phyloP scores from a whole-genome alignment of 371 early-diverging fungal genomes.

The Blakeslea trispora region DNA sequence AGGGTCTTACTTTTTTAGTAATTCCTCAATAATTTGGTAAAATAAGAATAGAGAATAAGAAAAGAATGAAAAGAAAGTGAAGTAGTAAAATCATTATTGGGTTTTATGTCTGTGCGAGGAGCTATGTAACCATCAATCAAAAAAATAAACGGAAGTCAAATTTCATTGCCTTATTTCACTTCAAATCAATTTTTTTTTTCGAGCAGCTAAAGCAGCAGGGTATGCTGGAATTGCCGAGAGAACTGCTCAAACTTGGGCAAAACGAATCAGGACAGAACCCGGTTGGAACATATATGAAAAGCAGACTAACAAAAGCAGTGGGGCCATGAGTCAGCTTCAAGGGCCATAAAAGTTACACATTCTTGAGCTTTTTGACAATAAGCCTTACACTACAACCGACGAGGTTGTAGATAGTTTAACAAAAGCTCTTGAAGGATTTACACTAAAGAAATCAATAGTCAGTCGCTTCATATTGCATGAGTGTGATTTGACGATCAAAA shows the following conservation, averaged over 20 bases:
- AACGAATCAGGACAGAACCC: conserved; percentile 1
- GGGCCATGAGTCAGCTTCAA: neutral
- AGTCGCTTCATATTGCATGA: conserved; percentile 10
- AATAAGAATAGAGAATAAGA: too few relatives aligned
- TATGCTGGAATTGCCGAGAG: neutral
- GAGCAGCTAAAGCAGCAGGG: neutral
- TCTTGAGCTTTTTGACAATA: conserved; percentile 4
- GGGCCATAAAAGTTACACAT: conserved; percentile 6
- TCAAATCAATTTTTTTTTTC: too few relatives aligned
- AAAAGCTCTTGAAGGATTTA: conserved; percentile 8
- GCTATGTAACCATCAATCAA: too few relatives aligned
- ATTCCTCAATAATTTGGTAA: too few relatives aligned
- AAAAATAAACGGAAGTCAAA: too few relatives aligned
- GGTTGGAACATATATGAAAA: conserved; percentile 11
- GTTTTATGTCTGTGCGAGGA: too few relatives aligned
- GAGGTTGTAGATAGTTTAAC: conserved; percentile 7
- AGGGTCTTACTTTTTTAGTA: too few relatives aligned
- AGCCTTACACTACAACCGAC: conserved; percentile 5
- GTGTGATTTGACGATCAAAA: conserved; percentile 6
- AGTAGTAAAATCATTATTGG: too few relatives aligned
- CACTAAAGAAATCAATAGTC: conserved; percentile 1
- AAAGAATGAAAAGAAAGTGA: too few relatives aligned
- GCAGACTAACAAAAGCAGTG: conserved; percentile 7
- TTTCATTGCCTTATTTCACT: too few relatives aligned
- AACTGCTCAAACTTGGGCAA: conserved; percentile 3